These are phyloP conservation scores for Ceratocystis variospora DNA, from an alignment of 2,329 filamentous ascomycete genomes.

Conservation along the genomic window DNA sequence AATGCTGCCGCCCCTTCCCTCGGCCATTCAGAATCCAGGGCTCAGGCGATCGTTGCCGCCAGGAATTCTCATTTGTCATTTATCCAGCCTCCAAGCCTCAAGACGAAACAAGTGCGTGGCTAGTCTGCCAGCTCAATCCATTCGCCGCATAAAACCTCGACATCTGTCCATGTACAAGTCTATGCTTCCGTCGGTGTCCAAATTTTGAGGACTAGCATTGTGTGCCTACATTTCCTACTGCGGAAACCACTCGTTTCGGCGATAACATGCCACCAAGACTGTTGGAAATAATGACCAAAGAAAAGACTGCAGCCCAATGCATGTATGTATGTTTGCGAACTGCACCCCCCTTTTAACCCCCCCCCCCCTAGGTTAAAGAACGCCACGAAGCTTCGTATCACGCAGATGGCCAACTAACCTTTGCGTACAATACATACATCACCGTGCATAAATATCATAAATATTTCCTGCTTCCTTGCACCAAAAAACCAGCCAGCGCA, in stretches of 20 bases:
- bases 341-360: background rate
- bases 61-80: background rate
- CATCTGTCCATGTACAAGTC: background rate
- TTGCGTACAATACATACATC: constrained; percentile 5
- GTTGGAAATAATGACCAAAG: background rate
- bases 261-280: background rate
- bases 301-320: background rate
- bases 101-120: background rate
- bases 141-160: background rate
- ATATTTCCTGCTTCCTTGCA: constrained; percentile 2
- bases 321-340: background rate
- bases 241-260: too few relatives aligned
- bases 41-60: background rate
- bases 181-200: background rate
- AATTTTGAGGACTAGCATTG: background rate
- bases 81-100: background rate
- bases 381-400: background rate
- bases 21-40: background rate
- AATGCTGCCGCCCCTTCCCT: too few relatives aligned
- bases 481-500: constrained; percentile 6
- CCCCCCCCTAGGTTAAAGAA: background rate
- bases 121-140: background rate
- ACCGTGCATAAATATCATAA: constrained; percentile 14
- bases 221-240: too few relatives aligned
- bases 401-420: background rate